Evolutionary conservation across 768 basidiomycete genomes (phyloP).

Genomic region (Tricholoma saponaceum): DNA sequence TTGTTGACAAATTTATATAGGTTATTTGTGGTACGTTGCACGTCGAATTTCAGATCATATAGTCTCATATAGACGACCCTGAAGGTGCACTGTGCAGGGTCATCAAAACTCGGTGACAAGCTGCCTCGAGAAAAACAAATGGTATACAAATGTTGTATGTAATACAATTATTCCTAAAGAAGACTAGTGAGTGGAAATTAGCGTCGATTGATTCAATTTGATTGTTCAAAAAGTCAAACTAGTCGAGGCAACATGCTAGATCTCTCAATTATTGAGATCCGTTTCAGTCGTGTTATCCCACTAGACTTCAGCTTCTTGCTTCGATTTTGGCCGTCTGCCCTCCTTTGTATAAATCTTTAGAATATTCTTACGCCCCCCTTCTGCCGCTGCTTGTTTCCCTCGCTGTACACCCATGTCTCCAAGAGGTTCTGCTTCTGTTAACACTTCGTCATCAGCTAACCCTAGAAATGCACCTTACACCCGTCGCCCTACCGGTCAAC

Average conservation of each 20-base stretch:
- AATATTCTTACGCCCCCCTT: conserved; percentile 18
- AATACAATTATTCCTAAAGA: conserved; percentile 1
- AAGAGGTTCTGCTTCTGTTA: conserved; percentile 36
- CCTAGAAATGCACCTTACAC: conserved; percentile 36
- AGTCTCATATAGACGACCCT: not conserved
- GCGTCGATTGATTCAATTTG: conserved; percentile 3
- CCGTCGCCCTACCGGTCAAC: conserved; percentile 53
- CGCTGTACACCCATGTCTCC: conserved; percentile 51
- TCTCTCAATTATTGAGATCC: conserved; percentile 36
- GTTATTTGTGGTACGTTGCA: not conserved
- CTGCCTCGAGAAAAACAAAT: conserved; percentile 30
- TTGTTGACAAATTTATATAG: too few relatives aligned
- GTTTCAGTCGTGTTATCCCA: conserved; percentile 35
- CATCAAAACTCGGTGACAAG: conserved; percentile 16
- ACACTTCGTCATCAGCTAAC: conserved; percentile 31
- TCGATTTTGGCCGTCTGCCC: conserved; percentile 26
- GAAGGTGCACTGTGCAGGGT: not conserved
- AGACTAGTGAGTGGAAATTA: conserved; percentile 6
- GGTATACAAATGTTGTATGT: not conserved
- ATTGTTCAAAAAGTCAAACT: not conserved
- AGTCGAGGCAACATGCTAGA: conserved; percentile 30
- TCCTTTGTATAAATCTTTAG: conserved; percentile 31
- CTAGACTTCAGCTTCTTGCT: conserved; percentile 24
- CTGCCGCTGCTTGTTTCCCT: conserved; percentile 16
- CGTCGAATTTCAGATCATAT: not conserved